Conservation (phyloP, 805 yeast species). For the Priceomyces haplophilus region DNA sequence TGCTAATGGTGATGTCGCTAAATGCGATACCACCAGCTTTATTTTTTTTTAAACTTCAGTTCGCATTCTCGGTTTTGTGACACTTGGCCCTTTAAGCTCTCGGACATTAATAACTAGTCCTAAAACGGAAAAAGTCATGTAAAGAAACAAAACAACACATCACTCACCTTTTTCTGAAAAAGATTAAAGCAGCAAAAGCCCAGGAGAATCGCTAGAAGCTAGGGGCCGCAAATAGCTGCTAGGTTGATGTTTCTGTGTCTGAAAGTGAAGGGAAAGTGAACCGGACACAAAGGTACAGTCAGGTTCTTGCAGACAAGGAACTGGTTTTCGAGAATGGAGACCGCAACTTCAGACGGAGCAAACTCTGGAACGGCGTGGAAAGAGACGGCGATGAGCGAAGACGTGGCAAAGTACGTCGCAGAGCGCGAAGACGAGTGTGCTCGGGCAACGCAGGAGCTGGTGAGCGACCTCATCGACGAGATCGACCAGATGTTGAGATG, state of each 20-base stretch:
- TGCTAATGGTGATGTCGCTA: neutral
- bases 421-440: too few relatives aligned
- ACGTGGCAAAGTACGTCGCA: too few relatives aligned
- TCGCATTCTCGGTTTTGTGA: neutral
- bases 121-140: neutral
- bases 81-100: neutral
- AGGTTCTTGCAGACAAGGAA: neutral
- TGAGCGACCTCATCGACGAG: neutral
- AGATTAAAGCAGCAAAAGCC: neutral
- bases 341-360: neutral
- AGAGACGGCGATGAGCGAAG: too few relatives aligned
- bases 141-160: neutral
- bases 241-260: neutral
- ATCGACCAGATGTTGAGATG: neutral
- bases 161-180: neutral
- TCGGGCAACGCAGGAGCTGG: too few relatives aligned
- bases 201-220: too few relatives aligned
- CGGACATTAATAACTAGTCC: neutral
- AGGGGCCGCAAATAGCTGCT: too few relatives aligned
- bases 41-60: too few relatives aligned
- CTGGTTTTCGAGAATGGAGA: neutral
- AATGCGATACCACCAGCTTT: too few relatives aligned
- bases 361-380: neutral
- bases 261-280: neutral
- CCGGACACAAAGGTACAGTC: neutral